Evolutionary conservation across 805 yeast genomes (phyloP), one percentile per base, ranked within the genome.

Genomic region (Saccharomycopsis fermentans): DNA sequence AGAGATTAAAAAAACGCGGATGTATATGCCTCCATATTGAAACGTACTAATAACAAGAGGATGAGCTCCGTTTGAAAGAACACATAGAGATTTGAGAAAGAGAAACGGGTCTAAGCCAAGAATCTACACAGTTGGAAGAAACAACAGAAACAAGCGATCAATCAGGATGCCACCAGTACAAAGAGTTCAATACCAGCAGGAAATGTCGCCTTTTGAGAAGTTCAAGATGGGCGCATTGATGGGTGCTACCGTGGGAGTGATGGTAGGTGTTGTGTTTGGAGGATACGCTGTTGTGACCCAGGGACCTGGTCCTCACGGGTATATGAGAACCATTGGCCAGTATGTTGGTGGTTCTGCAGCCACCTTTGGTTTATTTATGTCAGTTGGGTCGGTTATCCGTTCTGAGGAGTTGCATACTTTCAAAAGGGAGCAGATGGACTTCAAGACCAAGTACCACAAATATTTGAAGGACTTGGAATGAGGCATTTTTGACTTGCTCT

Each of bases 271-370:
- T 54, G 75, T 95, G 64, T 94, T 92, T 71, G 99, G 98, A 55
- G 96, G 97, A 26, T 83, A 88, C 68, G 86, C 97, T 59, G 86
- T 95, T 65, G 71, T 90, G 64, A 91, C 90, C 58, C 84, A 87
- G 65, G 99, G 99, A 19, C 94, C 99, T n/a, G 97, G 96, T 14
- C 99, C 99, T 54, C 87, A 89, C 68, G 99, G 99, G 58, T 89
- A 89, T 59, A 87, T 94, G 84, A 85, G 96, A 75, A 92, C 97
- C 1, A 76, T 94, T 68, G 98, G 99, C 58, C 96, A 92, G 74
- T 94, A 91, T 73, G 91, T 94, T 73, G 85, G 87, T 67, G 97
- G 97, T 58, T 89, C 97, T 4, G 97, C 96, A 2, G 97, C 95
- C 54, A 92, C 97, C 11, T 92, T 94, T 73, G 97, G 97, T 47